phyloP scores from a whole-genome alignment of 2,329 filamentous ascomycete genomes.

The Pseudonectria foliicola region DNA sequence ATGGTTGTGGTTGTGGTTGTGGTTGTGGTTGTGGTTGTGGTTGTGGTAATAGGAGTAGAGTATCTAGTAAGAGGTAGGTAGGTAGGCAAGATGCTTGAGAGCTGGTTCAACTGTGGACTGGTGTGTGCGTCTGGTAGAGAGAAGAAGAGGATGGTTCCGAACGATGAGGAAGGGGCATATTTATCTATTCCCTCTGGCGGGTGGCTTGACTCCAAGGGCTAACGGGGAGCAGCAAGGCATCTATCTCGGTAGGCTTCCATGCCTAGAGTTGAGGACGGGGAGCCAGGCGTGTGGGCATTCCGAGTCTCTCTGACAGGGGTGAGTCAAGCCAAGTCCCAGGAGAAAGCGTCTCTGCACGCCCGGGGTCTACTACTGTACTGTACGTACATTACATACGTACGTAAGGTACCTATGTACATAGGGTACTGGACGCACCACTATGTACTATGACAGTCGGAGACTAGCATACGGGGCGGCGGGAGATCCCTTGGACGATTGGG shows the following conservation, averaged over 20 bases:
- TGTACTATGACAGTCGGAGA: too few relatives aligned
- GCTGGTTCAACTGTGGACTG: slow-evolving; percentile 3
- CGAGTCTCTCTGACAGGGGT: slow-evolving; percentile 3
- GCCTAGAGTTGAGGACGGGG: slow-evolving; percentile 10
- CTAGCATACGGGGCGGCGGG: too few relatives aligned
- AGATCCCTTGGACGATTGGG: too few relatives aligned
- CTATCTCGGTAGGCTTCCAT: background rate
- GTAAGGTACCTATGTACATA: too few relatives aligned
- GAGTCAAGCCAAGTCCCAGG: slow-evolving; percentile 15
- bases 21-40: background rate
- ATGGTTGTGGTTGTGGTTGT: slow-evolving; percentile 8
- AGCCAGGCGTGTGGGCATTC: slow-evolving; percentile 5
- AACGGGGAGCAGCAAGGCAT: slow-evolving; percentile 8
- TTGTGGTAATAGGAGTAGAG: slow-evolving; percentile 3
- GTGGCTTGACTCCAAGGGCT: slow-evolving; percentile 15
- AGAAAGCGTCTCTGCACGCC: too few relatives aligned
- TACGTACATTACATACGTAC: too few relatives aligned
- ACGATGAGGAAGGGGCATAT: slow-evolving; percentile 14
- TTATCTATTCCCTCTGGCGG: slow-evolving; percentile 13
- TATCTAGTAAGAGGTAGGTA: too few relatives aligned
- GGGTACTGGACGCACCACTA: too few relatives aligned
- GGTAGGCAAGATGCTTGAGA: too few relatives aligned
- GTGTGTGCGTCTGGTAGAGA: slow-evolving; percentile 11
- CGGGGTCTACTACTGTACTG: too few relatives aligned
- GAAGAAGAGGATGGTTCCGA: slow-evolving; percentile 1